phyloP scores from a whole-genome alignment of 2,329 filamentous ascomycete species.

The Drechslerella dactyloides region DNA sequence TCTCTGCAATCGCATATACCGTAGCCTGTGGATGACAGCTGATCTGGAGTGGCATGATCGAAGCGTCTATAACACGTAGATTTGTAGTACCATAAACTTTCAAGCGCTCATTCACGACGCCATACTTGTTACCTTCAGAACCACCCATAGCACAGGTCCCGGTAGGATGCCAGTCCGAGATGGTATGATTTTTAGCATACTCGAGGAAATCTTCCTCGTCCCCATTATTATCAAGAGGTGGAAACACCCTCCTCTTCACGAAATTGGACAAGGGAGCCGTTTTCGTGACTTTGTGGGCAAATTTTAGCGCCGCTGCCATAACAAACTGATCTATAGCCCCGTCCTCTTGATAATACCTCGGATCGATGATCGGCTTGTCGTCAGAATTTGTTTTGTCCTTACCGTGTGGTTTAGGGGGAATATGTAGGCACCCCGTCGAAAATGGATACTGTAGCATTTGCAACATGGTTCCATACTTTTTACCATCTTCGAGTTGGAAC shows the following conservation, averaged over 20 bases:
- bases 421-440: constrained; percentile 62
- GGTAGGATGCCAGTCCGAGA: constrained; percentile 59
- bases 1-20: constrained; percentile 43
- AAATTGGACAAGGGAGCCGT: constrained; percentile 58
- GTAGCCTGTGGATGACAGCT: constrained; percentile 54
- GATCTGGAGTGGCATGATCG: constrained; percentile 33
- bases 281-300: constrained; percentile 59
- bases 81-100: constrained; percentile 61
- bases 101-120: constrained; percentile 61
- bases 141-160: constrained; percentile 61
- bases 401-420: constrained; percentile 54
- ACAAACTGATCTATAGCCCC: constrained; percentile 60
- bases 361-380: constrained; percentile 59
- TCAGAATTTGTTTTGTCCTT: constrained; percentile 50
- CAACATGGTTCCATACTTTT: constrained; percentile 62
- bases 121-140: constrained; percentile 54
- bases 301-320: constrained; percentile 59
- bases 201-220: constrained; percentile 56
- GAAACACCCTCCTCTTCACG: constrained; percentile 57
- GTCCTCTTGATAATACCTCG: constrained; percentile 59
- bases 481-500: constrained; percentile 57
- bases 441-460: constrained; percentile 65
- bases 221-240: constrained; percentile 48
- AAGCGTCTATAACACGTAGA: constrained; percentile 59
- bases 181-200: constrained; percentile 58